A percentile compares a stretch with the other conserved stretches of the same genome.
These are phyloP conservation scores for Xylaria acuta DNA, from an alignment of 495 filamentous ascomycete species.

Conservation along the genomic window DNA sequence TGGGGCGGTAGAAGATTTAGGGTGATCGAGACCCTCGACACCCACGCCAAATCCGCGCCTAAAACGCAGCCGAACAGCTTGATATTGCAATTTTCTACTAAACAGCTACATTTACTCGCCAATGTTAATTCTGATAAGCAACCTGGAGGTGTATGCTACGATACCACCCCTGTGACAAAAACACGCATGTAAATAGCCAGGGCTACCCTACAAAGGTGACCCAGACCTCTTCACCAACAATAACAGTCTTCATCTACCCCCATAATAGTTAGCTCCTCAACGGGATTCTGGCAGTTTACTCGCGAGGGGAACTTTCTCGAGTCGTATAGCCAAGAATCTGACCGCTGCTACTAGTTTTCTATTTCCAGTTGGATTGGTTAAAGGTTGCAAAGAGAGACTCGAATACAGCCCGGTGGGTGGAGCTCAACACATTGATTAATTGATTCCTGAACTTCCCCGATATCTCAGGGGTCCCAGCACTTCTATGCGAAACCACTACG, in stretches of 20 bases:
- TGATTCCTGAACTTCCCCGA: neutral
- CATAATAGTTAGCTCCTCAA: neutral
- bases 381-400: neutral
- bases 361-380: neutral
- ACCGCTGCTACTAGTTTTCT: neutral
- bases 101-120: neutral
- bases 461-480: no score
- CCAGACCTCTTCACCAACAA: neutral
- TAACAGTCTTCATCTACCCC: neutral
- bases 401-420: neutral
- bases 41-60: no score
- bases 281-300: neutral
- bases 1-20: no score
- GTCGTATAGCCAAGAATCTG: neutral
- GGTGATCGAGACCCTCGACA: no score
- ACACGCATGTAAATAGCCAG: neutral
- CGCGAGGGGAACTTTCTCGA: neutral
- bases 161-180: neutral
- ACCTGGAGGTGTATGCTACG: neutral
- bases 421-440: neutral
- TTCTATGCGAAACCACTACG: no score
- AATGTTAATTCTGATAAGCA: neutral
- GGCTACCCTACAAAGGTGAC: neutral
- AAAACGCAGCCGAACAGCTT: no score
- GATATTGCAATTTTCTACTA: no score